Conservation (phyloP, 345 rosid genomes). For the Kandelia obovata region DNA sequence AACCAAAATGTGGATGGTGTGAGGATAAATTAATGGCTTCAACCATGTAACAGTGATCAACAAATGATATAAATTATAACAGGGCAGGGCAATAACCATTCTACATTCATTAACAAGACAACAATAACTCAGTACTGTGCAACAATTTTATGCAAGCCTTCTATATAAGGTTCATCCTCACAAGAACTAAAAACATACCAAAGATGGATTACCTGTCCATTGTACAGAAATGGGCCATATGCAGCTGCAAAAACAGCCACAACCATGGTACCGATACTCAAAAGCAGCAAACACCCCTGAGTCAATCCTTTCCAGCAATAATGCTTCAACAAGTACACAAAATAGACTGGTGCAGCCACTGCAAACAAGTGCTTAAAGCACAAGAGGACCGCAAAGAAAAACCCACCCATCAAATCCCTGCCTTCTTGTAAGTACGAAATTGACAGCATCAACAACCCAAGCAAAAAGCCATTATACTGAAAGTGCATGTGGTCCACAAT, state of each 20-base stretch:
- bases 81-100: not conserved
- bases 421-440: conserved; percentile 74
- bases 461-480: conserved; percentile 86
- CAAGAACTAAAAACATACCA: not conserved
- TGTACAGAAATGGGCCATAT: conserved; percentile 70
- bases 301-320: conserved; percentile 67
- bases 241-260: conserved; percentile 61
- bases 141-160: not conserved
- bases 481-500: conserved; percentile 93
- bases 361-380: conserved; percentile 97
- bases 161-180: not conserved
- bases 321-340: conserved; percentile 76
- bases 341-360: conserved; percentile 89
- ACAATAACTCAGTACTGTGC: not conserved
- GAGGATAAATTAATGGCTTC: not conserved
- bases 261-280: conserved; percentile 54
- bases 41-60: not conserved
- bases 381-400: conserved; percentile 62
- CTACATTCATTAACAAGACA: not conserved
- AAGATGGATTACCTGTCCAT: conserved; percentile 58
- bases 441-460: conserved; percentile 74
- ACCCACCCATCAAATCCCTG: conserved; percentile 79
- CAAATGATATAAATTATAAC: no score
- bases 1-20: not conserved
- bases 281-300: conserved; percentile 52